These are phyloP conservation scores for Plasmodium inui DNA, from an alignment of 169 alveolate species.

Conservation along the genomic window DNA sequence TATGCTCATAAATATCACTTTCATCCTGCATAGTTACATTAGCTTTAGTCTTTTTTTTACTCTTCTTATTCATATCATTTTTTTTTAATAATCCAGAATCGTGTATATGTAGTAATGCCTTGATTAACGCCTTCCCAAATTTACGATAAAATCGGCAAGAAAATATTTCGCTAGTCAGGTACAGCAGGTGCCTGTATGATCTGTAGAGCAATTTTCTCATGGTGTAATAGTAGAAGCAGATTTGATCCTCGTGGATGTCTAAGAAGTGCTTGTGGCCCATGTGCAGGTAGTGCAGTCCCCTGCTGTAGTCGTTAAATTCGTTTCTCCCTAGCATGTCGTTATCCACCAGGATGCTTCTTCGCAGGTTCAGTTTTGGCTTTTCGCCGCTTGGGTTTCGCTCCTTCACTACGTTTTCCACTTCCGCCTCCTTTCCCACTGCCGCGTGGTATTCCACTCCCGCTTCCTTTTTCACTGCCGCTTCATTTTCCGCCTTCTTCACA, in stretches of 20 bases:
- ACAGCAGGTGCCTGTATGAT: slow-evolving; percentile 40
- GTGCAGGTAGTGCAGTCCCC: slow-evolving; percentile 32
- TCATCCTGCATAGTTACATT: slow-evolving; percentile 29
- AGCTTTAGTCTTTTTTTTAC: slow-evolving; percentile 31
- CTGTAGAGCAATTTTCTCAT: slow-evolving; percentile 49
- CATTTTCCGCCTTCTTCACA: background rate
- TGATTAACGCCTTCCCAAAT: slow-evolving; percentile 60
- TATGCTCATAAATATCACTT: slow-evolving; percentile 47
- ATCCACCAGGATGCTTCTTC: slow-evolving; percentile 26
- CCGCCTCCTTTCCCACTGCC: background rate
- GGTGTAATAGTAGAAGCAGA: slow-evolving; percentile 50
- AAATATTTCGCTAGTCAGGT: slow-evolving; percentile 36
- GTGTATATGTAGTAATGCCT: slow-evolving; percentile 36
- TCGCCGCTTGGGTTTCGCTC: background rate
- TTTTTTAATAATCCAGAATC: slow-evolving; percentile 17
- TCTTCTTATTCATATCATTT: slow-evolving; percentile 25
- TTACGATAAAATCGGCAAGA: slow-evolving; percentile 54
- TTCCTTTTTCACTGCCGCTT: background rate
- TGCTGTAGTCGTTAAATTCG: slow-evolving; percentile 41
- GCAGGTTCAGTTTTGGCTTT: slow-evolving; percentile 9
- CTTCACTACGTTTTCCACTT: background rate
- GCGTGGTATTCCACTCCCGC: background rate
- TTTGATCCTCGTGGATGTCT: slow-evolving; percentile 69
- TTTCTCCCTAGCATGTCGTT: slow-evolving; percentile 35
- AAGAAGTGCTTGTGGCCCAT: slow-evolving; percentile 64